phyloP scores from a whole-genome alignment of 768 basidiomycete genomes.

The Pulveroboletus sp. region DNA sequence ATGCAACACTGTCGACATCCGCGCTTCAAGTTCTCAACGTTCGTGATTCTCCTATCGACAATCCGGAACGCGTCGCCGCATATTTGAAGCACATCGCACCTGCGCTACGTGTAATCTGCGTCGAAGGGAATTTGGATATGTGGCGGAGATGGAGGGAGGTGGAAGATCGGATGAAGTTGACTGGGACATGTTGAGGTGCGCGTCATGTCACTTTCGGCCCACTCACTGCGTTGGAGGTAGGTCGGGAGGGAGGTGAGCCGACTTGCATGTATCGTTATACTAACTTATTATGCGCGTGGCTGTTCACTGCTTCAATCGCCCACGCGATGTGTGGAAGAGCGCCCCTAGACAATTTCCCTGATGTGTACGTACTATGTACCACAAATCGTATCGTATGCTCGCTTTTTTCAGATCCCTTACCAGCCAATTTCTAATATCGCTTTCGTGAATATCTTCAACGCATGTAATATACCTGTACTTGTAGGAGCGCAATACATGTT shows the following conservation, averaged over 20 bases:
- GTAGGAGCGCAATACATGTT: too few species aligned
- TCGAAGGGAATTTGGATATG: slow-evolving; percentile 26
- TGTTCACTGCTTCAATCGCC: not conserved
- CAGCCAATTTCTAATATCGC: too few species aligned
- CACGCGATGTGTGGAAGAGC: not conserved
- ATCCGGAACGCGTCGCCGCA: slow-evolving; percentile 24
- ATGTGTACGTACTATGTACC: not conserved
- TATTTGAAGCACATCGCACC: slow-evolving; percentile 26
- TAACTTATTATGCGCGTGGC: not conserved
- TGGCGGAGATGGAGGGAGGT: slow-evolving; percentile 30
- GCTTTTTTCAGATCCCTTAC: too few species aligned
- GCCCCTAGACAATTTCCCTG: not conserved
- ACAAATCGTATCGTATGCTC: too few species aligned
- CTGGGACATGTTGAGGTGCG: not conserved
- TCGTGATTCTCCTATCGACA: slow-evolving; percentile 25
- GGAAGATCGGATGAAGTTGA: slow-evolving; percentile 20
- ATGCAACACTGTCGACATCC: not conserved
- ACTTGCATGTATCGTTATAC: not conserved
- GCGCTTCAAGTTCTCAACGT: slow-evolving; percentile 26
- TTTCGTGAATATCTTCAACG: too few species aligned
- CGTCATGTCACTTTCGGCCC: too few species aligned
- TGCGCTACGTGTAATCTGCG: slow-evolving; percentile 21
- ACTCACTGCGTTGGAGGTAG: not conserved
- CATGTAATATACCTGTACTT: too few species aligned
- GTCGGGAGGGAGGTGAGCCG: not conserved